Evolutionary conservation across 2,329 filamentous ascomycete genomes (phyloP), one percentile per base, ranked within the genome.

Genomic region (Alternaria metachromatica): DNA sequence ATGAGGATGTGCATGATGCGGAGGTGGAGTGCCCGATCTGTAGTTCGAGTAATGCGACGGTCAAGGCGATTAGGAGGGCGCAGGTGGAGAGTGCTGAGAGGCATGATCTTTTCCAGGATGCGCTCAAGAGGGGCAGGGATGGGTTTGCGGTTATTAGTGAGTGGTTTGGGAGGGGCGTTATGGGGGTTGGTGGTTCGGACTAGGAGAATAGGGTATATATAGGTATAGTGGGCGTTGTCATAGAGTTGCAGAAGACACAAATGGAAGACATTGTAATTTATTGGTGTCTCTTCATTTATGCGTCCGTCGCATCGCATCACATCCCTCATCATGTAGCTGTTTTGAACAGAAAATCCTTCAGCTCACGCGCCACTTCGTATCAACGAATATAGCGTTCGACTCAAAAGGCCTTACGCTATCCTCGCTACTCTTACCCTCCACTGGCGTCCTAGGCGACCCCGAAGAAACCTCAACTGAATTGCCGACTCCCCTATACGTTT

Each of bases 151-250:
- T 93, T 2, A 88, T 98, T 60, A 93, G 93, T 64, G 93, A 97
- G 76, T 99, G 96, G 88, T 98, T 97, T 84, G 95, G 94, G 1
- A 85, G 94, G 61, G 95, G 96, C 1, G 94, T 98, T 4, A 97
- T 98, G 94, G 87, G 85, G 25, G 84, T 81, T 25, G 77, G 73
- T 37, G 62, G 62, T 33, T 63, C 64, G 20, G 77, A 78, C 41
- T 78, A 73, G 23, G 23, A 21, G 18, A 9, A 6, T 8, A 18
- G 23, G 12, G 11, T 12, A 49, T 49, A 26, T 28, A 9, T 28
- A 28, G 26, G 12, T 15, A 28, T 6, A 37, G 12, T 37, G 23
- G 20, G 18, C n/a, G 6, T 49, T 49, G 23, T 13, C 5, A n/a
- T n/a, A 49, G 30, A 12, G 18, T 15, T 23, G 10, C 10, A 18